A percentile compares a stretch with the other conserved stretches of the same genome.
phyloP scores from a whole-genome alignment of 495 filamentous ascomycete genomes.

The Aspergillus panamensis region DNA sequence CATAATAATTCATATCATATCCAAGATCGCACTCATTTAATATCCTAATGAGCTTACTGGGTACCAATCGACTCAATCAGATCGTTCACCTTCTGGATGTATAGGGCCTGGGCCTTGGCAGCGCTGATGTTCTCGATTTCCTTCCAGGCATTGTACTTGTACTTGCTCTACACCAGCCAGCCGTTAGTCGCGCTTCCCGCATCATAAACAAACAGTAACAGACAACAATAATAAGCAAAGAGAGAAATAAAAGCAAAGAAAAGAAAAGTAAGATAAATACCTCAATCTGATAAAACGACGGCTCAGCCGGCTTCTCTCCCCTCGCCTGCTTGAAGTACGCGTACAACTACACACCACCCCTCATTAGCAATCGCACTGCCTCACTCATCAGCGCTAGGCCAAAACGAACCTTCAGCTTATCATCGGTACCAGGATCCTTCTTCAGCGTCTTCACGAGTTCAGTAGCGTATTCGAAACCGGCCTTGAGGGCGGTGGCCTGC shows the following conservation, averaged over 20 bases:
- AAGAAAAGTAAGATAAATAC: slow-evolving; percentile 30
- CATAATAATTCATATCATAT: background rate
- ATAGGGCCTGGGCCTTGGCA: slow-evolving; percentile 67
- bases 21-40: background rate
- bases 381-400: too few relatives aligned
- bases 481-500: slow-evolving; percentile 29
- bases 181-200: background rate
- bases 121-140: slow-evolving; percentile 54
- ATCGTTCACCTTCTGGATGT: slow-evolving; percentile 65
- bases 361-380: slow-evolving; percentile 11
- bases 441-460: slow-evolving; percentile 59
- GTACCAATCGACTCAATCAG: slow-evolving; percentile 64
- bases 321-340: slow-evolving; percentile 56
- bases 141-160: slow-evolving; percentile 74
- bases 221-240: background rate
- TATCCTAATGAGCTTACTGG: background rate
- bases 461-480: slow-evolving; percentile 40
- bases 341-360: slow-evolving; percentile 45
- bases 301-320: slow-evolving; percentile 42
- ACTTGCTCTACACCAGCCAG: slow-evolving; percentile 57
- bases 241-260: background rate
- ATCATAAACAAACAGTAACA: too few relatives aligned
- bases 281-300: slow-evolving; percentile 52
- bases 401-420: slow-evolving; percentile 54
- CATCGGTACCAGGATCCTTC: slow-evolving; percentile 47